Base-by-base conservation (phyloP, 2,329 filamentous ascomycete genomes). In the Elsinoe batatas region DNA sequence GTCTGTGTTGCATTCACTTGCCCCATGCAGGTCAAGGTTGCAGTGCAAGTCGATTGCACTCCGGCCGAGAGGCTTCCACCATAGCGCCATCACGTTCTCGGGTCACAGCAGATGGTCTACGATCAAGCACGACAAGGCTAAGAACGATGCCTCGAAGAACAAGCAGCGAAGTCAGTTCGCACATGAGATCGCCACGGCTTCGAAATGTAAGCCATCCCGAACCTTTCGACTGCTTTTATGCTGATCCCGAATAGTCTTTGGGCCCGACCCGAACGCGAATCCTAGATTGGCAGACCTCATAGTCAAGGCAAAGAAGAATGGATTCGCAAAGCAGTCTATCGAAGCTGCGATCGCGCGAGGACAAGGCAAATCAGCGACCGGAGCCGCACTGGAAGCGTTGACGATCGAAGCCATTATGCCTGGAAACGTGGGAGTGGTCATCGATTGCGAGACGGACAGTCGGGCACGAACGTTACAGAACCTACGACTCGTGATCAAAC, bases 51-150 rank as follows among this genome's bases (percentile, higher is more conserved):
- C 4, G 12, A 3, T 20, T 51, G 47, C 33, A 51, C 30, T 51
- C 33, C 47, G 42, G 15, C 42, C 30, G n/a, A 47, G 53, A 36
- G 54, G 38, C 20, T 60, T 60, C 32, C 58, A 60, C 35, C 26
- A 57, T 51, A 62, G 58, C 40, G 7, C 53, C 22, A 8, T 13
- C 2, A 46, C 54, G 30, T 56, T 43, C 13, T 84, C 85, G 20
- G 90, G 90, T 12, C 90, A 95, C 72, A 95, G 85, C 71, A 87
- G 90, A 68, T 98, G 93, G 93, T 90, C 89, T 57, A 95, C 93
- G 66, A 97, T 96, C 72, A 88, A 85, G 67, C 93, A 97, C 70
- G 89, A 93, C 70, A 98, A 98, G 71, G 90, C 85, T 53, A 88
- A 85, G 59, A 86, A 84, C 57, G 93, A 98, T 69, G 79, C 79